Base-by-base conservation (phyloP, 768 basidiomycete species). In the Baorangia bicolor region DNA sequence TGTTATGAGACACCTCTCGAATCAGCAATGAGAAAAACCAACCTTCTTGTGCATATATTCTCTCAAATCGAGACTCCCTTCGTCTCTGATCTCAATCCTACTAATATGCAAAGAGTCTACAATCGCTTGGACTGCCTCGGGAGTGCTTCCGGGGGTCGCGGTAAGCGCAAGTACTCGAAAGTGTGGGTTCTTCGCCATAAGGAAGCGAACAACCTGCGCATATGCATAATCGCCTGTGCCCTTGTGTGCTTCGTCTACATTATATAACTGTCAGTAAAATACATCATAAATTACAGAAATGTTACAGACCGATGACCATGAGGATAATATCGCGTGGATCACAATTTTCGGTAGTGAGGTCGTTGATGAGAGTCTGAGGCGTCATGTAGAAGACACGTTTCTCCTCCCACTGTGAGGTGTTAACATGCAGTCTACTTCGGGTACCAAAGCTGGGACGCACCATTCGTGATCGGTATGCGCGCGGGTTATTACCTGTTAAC, bases 91-190 rank as follows among this genome's bases (percentile, higher is more conserved):
- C 67, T 98, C 96, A 54, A 99, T 95, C 55, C 86, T 84, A 62
- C 94, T 94, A 52, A 99, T 94, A 65, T 98, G 97, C 12, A 99
- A 75, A 18, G 87, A 86, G 67, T 98, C 93, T n/a, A 98, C 83
- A 34, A 99, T 84, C 6, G 73, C 76, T 71, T 99, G 97, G 3
- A 98, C 87, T n/a, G 86, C 86, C 34, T 94, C 91, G 1, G 88
- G 84, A 41, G 82, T 89, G 58, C 86, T 77, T 40, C 94, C 96
- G 13, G 97, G 97, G 8, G 97, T 99, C 2, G 97, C 97, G 6
- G 94, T 98, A 21, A 99, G 79, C 2, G 97, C 97, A 21, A 99
- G 77, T 10, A 98, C 77, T 16, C 97, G 86, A 67, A 96, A 95
- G 71, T 94, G 83, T 0, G 94, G 94, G 64, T 98, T 98, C 73